Conservation (phyloP, 2,329 filamentous ascomycete genomes). For the Ascochyta clinopodiicola region DNA sequence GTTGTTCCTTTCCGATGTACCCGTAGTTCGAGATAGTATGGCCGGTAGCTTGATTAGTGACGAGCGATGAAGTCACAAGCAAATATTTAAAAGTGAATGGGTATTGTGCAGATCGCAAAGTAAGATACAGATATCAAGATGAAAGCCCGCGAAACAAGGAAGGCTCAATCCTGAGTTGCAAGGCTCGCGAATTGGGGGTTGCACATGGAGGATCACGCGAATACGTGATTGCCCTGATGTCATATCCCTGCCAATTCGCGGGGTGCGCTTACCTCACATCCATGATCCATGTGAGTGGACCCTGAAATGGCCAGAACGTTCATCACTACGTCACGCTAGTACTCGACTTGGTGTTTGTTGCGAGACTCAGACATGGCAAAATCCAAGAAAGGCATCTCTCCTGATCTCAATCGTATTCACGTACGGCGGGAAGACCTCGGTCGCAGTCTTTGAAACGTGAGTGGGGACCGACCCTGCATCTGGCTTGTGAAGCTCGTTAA, state of each 20-base stretch:
- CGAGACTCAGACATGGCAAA: slow-evolving; percentile 3
- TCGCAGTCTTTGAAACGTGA: not conserved
- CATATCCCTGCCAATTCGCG: slow-evolving; percentile 13
- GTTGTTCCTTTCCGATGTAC: slow-evolving; percentile 10
- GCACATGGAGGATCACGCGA: slow-evolving; percentile 5
- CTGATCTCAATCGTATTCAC: not conserved
- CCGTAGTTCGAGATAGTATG: slow-evolving; percentile 3
- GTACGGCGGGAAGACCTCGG: not conserved
- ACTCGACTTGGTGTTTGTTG: slow-evolving; percentile 9
- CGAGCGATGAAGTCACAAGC: slow-evolving; percentile 14
- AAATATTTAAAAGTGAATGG: not conserved
- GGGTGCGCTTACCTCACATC: slow-evolving; percentile 7
- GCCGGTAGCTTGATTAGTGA: not conserved
- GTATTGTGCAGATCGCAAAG: not conserved
- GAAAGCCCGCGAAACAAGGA: not conserved
- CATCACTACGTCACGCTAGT: not conserved
- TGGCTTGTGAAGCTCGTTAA: not conserved
- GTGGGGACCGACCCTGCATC: not conserved
- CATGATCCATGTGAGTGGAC: slow-evolving; percentile 12
- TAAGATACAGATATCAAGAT: not conserved
- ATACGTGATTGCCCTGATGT: slow-evolving; percentile 9
- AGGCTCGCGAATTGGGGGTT: slow-evolving; percentile 3
- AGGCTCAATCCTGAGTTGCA: not conserved
- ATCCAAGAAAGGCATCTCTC: not conserved
- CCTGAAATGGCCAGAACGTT: slow-evolving; percentile 2